Evolutionary conservation across 257 asterid species (phyloP).

Genomic region (Nemophila menziesii): DNA sequence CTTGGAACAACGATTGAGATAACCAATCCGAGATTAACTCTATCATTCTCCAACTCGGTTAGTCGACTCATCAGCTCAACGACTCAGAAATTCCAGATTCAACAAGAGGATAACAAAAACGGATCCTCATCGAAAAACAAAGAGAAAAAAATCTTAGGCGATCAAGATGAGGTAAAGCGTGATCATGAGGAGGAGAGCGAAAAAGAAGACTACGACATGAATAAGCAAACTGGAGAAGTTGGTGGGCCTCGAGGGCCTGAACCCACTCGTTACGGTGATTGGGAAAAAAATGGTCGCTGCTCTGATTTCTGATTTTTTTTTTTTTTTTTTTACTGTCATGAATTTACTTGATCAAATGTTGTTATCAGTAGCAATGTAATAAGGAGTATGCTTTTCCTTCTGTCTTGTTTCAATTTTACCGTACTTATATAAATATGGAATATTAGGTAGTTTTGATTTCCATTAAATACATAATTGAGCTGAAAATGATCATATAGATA

Average conservation of each 20-base stretch:
- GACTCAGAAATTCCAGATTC: constrained; percentile 29
- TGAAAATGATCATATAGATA: too few species aligned
- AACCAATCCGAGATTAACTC: background rate
- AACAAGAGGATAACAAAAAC: constrained; percentile 9
- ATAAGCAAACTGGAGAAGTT: constrained; percentile 51
- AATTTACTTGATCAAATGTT: too few species aligned
- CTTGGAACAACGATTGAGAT: constrained; percentile 20
- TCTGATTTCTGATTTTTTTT: constrained; percentile 47
- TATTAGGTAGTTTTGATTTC: background rate
- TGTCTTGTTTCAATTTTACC: background rate
- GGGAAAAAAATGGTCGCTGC: constrained; percentile 90
- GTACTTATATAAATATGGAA: background rate
- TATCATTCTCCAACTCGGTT: constrained; percentile 11
- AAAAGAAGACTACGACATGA: constrained; percentile 14
- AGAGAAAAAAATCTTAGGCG: constrained; percentile 13
- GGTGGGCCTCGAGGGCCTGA: constrained; percentile 92
- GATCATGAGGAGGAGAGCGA: background rate
- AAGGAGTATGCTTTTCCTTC: too few species aligned
- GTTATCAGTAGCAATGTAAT: background rate
- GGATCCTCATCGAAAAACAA: constrained; percentile 11
- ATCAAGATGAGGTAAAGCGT: constrained; percentile 8
- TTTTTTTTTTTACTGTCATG: too few species aligned
- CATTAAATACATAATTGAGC: background rate
- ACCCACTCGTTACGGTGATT: constrained; percentile 86
- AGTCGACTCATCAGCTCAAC: constrained; percentile 36